phyloP scores from a whole-genome alignment of 2,329 filamentous ascomycete species.

The Didymella sp. region DNA sequence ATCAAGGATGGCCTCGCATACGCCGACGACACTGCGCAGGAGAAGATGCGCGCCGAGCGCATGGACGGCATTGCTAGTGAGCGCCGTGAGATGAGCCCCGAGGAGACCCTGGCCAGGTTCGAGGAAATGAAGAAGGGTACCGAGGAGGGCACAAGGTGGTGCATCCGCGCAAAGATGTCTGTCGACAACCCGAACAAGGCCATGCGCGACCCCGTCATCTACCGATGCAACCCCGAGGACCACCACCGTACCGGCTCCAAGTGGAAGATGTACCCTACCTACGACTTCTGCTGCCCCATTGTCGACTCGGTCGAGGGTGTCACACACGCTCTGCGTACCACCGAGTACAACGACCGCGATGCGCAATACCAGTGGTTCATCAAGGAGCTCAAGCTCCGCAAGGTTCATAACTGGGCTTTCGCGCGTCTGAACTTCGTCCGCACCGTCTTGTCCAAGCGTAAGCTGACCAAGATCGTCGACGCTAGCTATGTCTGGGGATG shows the following conservation, averaged over 20 bases:
- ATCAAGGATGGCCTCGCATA: constrained; percentile 90
- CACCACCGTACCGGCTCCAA: constrained; percentile 80
- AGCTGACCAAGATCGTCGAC: constrained; percentile 83
- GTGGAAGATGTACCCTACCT: constrained; percentile 88
- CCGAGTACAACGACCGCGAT: constrained; percentile 87
- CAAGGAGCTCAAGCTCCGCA: constrained; percentile 73
- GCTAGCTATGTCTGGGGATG: constrained; percentile 79
- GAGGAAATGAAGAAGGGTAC: constrained; percentile 92
- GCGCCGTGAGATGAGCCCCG: constrained; percentile 76
- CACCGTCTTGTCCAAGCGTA: constrained; percentile 84
- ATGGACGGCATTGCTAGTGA: constrained; percentile 83
- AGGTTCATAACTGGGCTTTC: constrained; percentile 87
- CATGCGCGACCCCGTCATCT: constrained; percentile 95
- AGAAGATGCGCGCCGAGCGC: constrained; percentile 84
- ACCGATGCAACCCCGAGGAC: constrained; percentile 79
- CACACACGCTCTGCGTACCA: constrained; percentile 82
- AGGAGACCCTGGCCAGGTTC: constrained; percentile 86
- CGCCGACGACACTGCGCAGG: constrained; percentile 90
- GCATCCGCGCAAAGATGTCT: constrained; percentile 93
- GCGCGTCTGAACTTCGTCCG: constrained; percentile 82
- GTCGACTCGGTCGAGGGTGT: constrained; percentile 83
- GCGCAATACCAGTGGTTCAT: constrained; percentile 88
- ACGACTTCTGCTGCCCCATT: constrained; percentile 85
- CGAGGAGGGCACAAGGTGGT: constrained; percentile 81
- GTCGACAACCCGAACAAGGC: constrained; percentile 93